Evolutionary conservation across 805 yeast genomes (phyloP).

Genomic region (Zygoascus biomembranicola): DNA sequence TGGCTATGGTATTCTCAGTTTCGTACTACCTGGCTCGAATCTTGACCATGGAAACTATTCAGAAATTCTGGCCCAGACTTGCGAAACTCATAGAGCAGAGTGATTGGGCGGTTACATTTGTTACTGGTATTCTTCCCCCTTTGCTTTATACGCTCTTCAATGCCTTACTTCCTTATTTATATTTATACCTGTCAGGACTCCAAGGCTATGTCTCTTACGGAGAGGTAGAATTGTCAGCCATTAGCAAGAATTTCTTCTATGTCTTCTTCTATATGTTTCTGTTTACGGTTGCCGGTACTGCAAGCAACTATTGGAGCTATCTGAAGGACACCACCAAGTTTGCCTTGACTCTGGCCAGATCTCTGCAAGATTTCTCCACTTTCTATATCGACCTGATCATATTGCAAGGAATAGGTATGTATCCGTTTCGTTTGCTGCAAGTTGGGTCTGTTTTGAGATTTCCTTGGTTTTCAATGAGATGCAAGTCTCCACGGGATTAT

Average conservation of each 20-base stretch:
- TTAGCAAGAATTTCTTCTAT: conserved; percentile 88
- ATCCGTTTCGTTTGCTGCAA: conserved; percentile 78
- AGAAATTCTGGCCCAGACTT: conserved; percentile 72
- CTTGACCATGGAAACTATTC: conserved; percentile 68
- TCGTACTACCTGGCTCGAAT: conserved; percentile 52
- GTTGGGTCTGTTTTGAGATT: conserved; percentile 71
- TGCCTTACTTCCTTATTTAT: conserved; percentile 73
- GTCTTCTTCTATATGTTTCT: conserved; percentile 88
- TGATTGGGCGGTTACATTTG: conserved; percentile 66
- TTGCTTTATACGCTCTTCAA: conserved; percentile 82
- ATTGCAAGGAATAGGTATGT: conserved; percentile 76
- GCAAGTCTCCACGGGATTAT: conserved; percentile 79
- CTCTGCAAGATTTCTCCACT: conserved; percentile 67
- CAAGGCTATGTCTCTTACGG: conserved; percentile 91
- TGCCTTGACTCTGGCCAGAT: conserved; percentile 78
- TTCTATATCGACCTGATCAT: conserved; percentile 85
- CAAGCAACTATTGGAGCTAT: conserved; percentile 69
- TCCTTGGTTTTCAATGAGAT: conserved; percentile 54
- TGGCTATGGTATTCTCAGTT: conserved; percentile 64
- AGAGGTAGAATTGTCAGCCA: conserved; percentile 84
- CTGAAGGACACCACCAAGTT: conserved; percentile 83
- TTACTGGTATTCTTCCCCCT: conserved; percentile 86
- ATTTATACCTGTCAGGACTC: conserved; percentile 68
- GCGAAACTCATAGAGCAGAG: conserved; percentile 59
- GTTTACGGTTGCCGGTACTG: conserved; percentile 90